Evolutionary conservation across 176 grass and related monocot species (phyloP).

Genomic region (Areca catechu): DNA sequence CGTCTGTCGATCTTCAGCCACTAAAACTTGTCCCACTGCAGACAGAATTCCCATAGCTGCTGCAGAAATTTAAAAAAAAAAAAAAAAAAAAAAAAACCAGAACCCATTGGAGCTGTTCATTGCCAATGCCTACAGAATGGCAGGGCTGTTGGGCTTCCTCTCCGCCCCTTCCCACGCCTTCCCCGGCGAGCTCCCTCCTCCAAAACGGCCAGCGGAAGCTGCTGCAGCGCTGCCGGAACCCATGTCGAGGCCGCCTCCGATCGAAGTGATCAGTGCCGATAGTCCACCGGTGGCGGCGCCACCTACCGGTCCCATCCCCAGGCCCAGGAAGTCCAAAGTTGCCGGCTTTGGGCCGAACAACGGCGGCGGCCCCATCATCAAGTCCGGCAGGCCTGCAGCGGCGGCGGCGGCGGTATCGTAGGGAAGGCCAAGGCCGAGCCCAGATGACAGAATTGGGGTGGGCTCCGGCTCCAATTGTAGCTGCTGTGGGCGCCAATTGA

Average conservation of each 20-base stretch:
- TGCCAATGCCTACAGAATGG: slow-evolving; percentile 27
- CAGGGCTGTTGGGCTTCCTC: slow-evolving; percentile 37
- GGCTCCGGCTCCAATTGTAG: slow-evolving; percentile 37
- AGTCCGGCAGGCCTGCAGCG: slow-evolving; percentile 29
- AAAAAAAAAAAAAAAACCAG: no score
- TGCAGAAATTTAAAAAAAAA: no score
- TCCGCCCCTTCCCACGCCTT: slow-evolving; percentile 21
- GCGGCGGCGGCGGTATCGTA: slow-evolving; percentile 31
- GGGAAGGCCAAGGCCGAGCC: slow-evolving; percentile 60
- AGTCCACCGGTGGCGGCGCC: slow-evolving; percentile 33
- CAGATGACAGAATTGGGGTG: slow-evolving; percentile 44
- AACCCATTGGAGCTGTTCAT: no score
- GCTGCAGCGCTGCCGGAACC: slow-evolving; percentile 13
- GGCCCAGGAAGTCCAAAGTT: slow-evolving; percentile 72
- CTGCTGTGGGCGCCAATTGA: slow-evolving; percentile 36
- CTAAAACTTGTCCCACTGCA: no score
- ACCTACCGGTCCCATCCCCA: slow-evolving; percentile 57
- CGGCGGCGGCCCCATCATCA: slow-evolving; percentile 69
- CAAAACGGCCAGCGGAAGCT: no score
- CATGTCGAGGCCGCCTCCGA: slow-evolving; percentile 52
- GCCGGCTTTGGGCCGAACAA: slow-evolving; percentile 70
- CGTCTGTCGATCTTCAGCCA: no score
- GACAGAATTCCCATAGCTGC: no score
- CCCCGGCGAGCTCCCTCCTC: background rate
- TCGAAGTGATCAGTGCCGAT: slow-evolving; percentile 48